These are phyloP conservation scores for Lactarius trivialis DNA, from an alignment of 768 basidiomycete genomes.

Conservation along the genomic window DNA sequence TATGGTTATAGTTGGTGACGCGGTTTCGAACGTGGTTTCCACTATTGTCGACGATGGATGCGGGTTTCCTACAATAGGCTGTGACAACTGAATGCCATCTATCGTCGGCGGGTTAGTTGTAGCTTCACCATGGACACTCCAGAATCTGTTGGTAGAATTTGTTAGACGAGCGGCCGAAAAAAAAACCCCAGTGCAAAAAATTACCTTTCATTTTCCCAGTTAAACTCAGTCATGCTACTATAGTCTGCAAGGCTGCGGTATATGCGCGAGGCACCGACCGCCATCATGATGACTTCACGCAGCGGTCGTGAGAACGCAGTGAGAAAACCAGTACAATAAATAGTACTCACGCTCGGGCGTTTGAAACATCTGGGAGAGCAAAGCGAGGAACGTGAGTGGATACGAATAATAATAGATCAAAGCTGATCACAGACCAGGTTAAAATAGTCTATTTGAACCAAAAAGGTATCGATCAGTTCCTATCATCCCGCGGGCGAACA, in stretches of 20 bases:
- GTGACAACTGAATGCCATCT: background rate
- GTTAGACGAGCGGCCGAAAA: background rate
- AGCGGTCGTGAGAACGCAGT: background rate
- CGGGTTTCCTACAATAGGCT: background rate
- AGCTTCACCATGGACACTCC: background rate
- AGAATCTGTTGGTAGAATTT: background rate
- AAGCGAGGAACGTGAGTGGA: background rate
- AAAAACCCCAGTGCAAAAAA: background rate
- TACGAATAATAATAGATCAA: background rate
- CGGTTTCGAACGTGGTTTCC: background rate
- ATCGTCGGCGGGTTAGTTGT: background rate
- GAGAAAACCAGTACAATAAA: background rate
- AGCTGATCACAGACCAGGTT: slow-evolving; percentile 1
- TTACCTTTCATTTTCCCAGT: slow-evolving; percentile 16
- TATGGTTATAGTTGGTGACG: background rate
- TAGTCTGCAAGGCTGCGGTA: slow-evolving; percentile 18
- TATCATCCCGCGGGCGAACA: background rate
- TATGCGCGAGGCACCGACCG: slow-evolving; percentile 18
- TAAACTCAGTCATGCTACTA: slow-evolving; percentile 16
- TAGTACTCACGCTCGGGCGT: slow-evolving; percentile 17
- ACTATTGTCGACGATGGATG: background rate
- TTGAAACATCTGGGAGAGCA: slow-evolving; percentile 15
- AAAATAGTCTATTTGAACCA: background rate
- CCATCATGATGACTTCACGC: slow-evolving; percentile 19
- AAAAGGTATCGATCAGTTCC: background rate